Base-by-base conservation (phyloP, 139 green algal species). In the Parachlorella kessleri region DNA sequence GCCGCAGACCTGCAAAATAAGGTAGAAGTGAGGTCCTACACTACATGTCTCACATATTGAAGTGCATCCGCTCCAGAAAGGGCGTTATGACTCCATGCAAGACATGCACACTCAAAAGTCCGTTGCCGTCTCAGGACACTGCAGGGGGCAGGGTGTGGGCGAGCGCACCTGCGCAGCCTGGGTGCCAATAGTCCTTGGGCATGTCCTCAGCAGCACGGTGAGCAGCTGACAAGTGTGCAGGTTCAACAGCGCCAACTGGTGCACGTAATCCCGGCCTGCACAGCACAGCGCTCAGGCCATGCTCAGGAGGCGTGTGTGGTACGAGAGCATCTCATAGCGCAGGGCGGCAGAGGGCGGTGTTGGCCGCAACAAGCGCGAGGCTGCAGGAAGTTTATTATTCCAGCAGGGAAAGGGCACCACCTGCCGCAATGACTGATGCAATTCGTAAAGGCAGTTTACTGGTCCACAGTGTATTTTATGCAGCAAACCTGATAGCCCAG, bases 241-340 rank as follows among this genome's bases (percentile, higher is more conserved):
- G 39, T 78, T 78, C 0, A 78, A 38, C 37, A 78, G n/a, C 1
- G 73, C 39, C 30, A 78, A 59, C 73, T 78, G 73, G 55, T 78
- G 73, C 2, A 78, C 59, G 59, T 63, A 39, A 59, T 78, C 73
- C 4, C 73, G 73, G 10, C 71, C 71, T 76, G 71, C 18, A 37
- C 33, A 39, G 26, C 26, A 24, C n/a, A n/a, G n/a, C n/a, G n/a
- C n/a, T n/a, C n/a, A n/a, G n/a, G n/a, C n/a, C n/a, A n/a, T n/a
- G n/a, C n/a, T n/a, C n/a, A n/a, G n/a, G n/a, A n/a, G n/a, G n/a
- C n/a, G n/a, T n/a, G n/a, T n/a, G n/a, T n/a, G n/a, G n/a, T n/a
- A n/a, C n/a, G n/a, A n/a, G n/a, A n/a, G n/a, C n/a, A n/a, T n/a
- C n/a, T n/a, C n/a, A n/a, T n/a, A n/a, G n/a, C n/a, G n/a, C n/a